phyloP scores from a whole-genome alignment of 352 stramenopile genomes.

The Phytophthora hibernalis region DNA sequence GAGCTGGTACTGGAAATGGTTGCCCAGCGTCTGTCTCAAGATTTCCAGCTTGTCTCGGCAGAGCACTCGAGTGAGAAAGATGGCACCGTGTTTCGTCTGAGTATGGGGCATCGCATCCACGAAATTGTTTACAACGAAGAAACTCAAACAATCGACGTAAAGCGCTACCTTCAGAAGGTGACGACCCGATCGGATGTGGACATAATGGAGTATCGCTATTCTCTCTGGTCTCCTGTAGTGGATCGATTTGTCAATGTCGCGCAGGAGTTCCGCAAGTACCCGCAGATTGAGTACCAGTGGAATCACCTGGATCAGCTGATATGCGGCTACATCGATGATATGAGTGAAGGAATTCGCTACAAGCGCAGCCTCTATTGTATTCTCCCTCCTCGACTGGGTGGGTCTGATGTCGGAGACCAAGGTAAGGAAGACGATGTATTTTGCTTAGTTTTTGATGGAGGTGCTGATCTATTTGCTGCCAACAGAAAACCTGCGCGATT shows the following conservation, averaged over 20 bases:
- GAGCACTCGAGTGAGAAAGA: conserved; percentile 49
- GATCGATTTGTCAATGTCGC: conserved; percentile 69
- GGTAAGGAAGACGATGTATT: conserved; percentile 22
- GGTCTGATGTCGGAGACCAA: conserved; percentile 39
- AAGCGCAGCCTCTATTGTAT: conserved; percentile 82
- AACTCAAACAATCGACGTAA: conserved; percentile 87
- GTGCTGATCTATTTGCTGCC: conserved; percentile 12
- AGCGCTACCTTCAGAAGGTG: conserved; percentile 79
- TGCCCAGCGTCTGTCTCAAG: conserved; percentile 79
- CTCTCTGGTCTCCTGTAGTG: conserved; percentile 75
- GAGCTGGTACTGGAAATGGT: conserved; percentile 90
- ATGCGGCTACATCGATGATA: conserved; percentile 88
- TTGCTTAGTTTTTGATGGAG: not conserved
- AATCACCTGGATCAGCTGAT: conserved; percentile 89
- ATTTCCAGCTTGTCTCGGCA: conserved; percentile 88
- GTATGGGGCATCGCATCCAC: conserved; percentile 90
- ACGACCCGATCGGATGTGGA: conserved; percentile 71
- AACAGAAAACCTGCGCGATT: conserved; percentile 60
- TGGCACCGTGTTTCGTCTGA: conserved; percentile 69
- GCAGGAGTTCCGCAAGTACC: conserved; percentile 89
- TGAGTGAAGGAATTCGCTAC: conserved; percentile 86
- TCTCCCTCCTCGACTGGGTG: conserved; percentile 56
- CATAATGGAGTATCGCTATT: conserved; percentile 87
- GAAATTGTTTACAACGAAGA: conserved; percentile 90
- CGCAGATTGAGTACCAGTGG: conserved; percentile 83